phyloP scores from a whole-genome alignment of 768 basidiomycete genomes.

The Coprinopsis sp. region DNA sequence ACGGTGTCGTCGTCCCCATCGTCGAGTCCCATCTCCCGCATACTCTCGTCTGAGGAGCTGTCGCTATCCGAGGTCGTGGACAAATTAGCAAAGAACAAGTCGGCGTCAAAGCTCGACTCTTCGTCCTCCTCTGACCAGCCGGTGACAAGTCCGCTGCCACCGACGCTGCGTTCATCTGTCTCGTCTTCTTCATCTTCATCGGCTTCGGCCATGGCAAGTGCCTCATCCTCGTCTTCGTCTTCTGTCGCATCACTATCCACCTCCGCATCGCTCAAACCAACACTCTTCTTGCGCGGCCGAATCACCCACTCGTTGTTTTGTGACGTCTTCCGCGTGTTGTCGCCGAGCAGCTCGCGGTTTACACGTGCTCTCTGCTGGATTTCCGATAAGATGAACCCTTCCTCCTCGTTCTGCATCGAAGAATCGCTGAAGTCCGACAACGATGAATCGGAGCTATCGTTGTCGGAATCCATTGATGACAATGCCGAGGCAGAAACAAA shows the following conservation, averaged over 20 bases:
- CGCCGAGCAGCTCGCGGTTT: slow-evolving; percentile 56
- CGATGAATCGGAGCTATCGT: slow-evolving; percentile 46
- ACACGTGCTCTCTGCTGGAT: slow-evolving; percentile 47
- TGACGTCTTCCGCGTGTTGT: slow-evolving; percentile 20
- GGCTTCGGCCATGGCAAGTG: slow-evolving; percentile 27
- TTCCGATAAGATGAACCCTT: slow-evolving; percentile 51
- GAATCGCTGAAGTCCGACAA: slow-evolving; percentile 52
- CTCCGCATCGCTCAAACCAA: slow-evolving; percentile 62
- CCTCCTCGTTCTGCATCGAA: slow-evolving; percentile 57
- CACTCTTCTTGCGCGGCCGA: slow-evolving; percentile 63
- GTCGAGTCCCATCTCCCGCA: slow-evolving; percentile 44
- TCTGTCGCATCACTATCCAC: slow-evolving; percentile 57
- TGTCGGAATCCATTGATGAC: slow-evolving; percentile 33
- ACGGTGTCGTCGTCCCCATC: slow-evolving; percentile 30
- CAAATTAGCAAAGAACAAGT: slow-evolving; percentile 78
- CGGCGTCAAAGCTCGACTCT: slow-evolving; percentile 77
- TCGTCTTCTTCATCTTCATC: slow-evolving; percentile 36
- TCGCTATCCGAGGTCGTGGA: slow-evolving; percentile 28
- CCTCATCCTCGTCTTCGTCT: slow-evolving; percentile 53
- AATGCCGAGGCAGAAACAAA: slow-evolving; percentile 63
- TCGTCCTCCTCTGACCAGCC: slow-evolving; percentile 81
- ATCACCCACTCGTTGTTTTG: slow-evolving; percentile 62
- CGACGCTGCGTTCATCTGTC: slow-evolving; percentile 19
- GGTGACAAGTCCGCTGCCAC: slow-evolving; percentile 52
- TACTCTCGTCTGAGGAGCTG: slow-evolving; percentile 18